Percentiles rank a stretch among this genome's conserved stretches.
Conservation (phyloP, 148 eudicot species). For the Fagopyrum homotropicum region DNA sequence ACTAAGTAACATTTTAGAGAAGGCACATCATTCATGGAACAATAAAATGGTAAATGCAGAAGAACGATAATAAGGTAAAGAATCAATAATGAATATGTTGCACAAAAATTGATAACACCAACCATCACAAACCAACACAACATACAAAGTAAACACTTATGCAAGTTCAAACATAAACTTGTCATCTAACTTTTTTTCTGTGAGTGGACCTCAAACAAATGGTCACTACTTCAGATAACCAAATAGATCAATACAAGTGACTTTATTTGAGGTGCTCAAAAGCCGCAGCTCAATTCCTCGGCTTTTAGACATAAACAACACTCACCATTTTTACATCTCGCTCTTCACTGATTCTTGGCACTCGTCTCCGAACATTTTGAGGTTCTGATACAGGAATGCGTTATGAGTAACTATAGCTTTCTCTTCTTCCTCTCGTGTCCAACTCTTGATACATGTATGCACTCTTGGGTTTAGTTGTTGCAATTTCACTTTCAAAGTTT, state of each 20-base stretch:
- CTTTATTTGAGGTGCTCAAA: not conserved
- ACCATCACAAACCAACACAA: no score
- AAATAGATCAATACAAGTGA: no score
- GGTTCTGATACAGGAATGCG: conserved; percentile 46
- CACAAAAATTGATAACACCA: no score
- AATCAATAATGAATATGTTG: no score
- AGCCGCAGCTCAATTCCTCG: not conserved
- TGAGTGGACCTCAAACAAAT: no score
- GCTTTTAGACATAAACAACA: conserved; percentile 9
- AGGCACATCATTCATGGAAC: not conserved
- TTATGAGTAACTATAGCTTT: conserved; percentile 32
- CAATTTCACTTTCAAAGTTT: not conserved
- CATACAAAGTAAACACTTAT: no score
- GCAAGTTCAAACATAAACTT: no score
- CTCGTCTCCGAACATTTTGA: conserved; percentile 40
- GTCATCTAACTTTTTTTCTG: no score
- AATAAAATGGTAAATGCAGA: no score
- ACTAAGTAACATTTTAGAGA: not conserved
- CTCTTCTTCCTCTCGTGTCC: conserved; percentile 30
- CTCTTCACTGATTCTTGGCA: conserved; percentile 44
- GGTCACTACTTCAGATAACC: no score
- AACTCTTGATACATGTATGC: conserved; percentile 35
- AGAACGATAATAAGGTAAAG: no score
- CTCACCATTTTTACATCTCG: conserved; percentile 47
- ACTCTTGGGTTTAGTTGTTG: not conserved